Evolutionary conservation across 2,329 filamentous ascomycete genomes (phyloP).

Genomic region (Hypocreales sp.): DNA sequence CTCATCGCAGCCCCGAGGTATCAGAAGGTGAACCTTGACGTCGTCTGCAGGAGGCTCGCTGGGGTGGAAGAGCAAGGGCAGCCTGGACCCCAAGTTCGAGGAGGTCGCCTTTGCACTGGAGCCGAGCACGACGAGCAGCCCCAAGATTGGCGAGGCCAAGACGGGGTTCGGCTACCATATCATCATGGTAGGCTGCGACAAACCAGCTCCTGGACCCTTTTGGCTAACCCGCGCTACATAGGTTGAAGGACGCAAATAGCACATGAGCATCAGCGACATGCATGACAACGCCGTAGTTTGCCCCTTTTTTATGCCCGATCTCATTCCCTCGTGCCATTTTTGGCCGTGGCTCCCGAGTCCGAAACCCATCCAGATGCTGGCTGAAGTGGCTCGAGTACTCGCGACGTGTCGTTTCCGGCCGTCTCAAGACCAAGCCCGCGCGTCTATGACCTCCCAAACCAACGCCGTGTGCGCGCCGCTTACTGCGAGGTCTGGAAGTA

Average conservation of each 20-base stretch:
- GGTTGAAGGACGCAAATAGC: constrained; percentile 26
- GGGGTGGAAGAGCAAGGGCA: constrained; percentile 58
- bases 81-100: constrained; percentile 53
- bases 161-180: constrained; percentile 67
- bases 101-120: constrained; percentile 56
- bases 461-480: constrained; percentile 14
- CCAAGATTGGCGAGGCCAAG: constrained; percentile 55
- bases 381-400: constrained; percentile 31
- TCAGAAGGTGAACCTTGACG: not conserved
- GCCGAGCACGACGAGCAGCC: constrained; percentile 45
- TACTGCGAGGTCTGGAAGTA: constrained; percentile 95
- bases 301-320: constrained; percentile 23
- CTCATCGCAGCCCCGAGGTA: not conserved
- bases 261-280: constrained; percentile 2
- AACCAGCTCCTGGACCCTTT: no score
- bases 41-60: constrained; percentile 43
- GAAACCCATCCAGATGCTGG: constrained; percentile 27
- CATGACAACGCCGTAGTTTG: constrained; percentile 6
- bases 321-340: constrained; percentile 25
- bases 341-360: no score
- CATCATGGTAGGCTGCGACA: constrained; percentile 47
- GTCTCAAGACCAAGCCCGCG: constrained; percentile 16
- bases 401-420: constrained; percentile 19
- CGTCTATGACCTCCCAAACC: constrained; percentile 23
- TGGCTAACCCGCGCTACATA: constrained; percentile 7